Base-by-base conservation (phyloP, 805 yeast genomes). In the Monosporozyma unispora region DNA sequence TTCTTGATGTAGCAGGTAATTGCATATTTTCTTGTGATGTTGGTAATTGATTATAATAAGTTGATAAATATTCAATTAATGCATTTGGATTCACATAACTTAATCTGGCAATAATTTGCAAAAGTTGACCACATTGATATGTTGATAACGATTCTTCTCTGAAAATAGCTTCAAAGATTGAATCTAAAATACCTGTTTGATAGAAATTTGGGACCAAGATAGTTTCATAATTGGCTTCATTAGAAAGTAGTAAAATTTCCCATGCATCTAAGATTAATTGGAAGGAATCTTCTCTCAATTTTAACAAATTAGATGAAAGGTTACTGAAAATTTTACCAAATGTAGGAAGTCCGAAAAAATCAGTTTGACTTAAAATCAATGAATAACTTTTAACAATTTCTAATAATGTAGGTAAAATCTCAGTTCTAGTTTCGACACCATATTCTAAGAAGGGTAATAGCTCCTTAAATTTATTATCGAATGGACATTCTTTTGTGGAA, bases 341-440 rank as follows among this genome's bases (percentile, higher is more conserved):
- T 10, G 58, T 31, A 19, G 53, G 52, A 25, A 49, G 48, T 28
- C 72, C 70, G 50, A 61, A 45, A 58, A 66, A 50, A 23, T 60
- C 53, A 71, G 75, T 70, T 3, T 66, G 67, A 14, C 61, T 64
- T 47, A 80, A 71, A 5, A 74, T 52, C 19, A 86, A 64, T 0
- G 81, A 60, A 62, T 85, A 86, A 51, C 87, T 78, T 64, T 87
- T 73, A 11, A 79, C 62, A 6, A 85, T 78, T 21, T 81, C 77
- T 40, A 85, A 61, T 11, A 85, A 70, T 2, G 81, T 67, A 2
- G 88, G 84, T 40, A 86, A 66, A 11, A 85, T 78, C 62, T 86
- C 95, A 0, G 96, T 87, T 50, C 86, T 80, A 47, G 79, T 77
- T 53, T 79, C 67, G 39, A 91, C 70, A 0, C 84, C 87, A 49